These are phyloP conservation scores for Magnusiomyces paraingens DNA, from an alignment of 1,139 yeast genomes.

Conservation along the genomic window DNA sequence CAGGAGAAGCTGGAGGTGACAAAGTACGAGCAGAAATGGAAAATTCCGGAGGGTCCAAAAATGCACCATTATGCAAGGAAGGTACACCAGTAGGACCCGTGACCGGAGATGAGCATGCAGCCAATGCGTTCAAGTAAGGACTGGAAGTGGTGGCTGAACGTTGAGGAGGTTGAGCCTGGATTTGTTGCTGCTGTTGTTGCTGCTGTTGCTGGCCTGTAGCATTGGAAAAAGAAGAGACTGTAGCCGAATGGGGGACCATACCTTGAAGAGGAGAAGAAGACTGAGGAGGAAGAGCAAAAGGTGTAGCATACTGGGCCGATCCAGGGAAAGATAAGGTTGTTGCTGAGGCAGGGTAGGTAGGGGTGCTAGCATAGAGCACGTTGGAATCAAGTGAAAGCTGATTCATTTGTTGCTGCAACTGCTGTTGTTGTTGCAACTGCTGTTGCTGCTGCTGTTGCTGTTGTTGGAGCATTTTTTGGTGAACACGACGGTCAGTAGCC, in stretches of 20 bases:
- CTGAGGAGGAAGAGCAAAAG: slow-evolving; percentile 1
- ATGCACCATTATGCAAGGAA: no score
- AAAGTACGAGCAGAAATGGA: slow-evolving; percentile 3
- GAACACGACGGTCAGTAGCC: slow-evolving; percentile 31
- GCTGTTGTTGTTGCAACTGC: slow-evolving; percentile 10
- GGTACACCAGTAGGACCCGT: no score
- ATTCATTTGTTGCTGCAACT: slow-evolving; percentile 9
- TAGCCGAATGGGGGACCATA: no score
- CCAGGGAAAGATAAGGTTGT: slow-evolving; percentile 26
- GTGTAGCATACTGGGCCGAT: slow-evolving; percentile 5
- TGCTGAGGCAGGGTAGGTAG: slow-evolving; percentile 29
- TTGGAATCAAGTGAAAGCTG: neutral
- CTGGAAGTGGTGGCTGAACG: no score
- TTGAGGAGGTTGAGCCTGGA: no score
- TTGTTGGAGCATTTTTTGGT: slow-evolving; percentile 17
- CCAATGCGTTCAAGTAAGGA: no score
- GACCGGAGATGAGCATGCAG: no score
- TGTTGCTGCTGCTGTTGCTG: slow-evolving; percentile 10
- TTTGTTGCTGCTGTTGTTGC: no score
- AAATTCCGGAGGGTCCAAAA: no score
- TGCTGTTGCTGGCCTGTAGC: neutral
- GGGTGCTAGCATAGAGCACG: slow-evolving; percentile 30
- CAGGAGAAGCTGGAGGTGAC: slow-evolving; percentile 11
- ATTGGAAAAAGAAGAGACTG: neutral
- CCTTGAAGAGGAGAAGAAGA: no score